Evolutionary conservation across 345 rosid species (phyloP).

Genomic region (Brassica cretica): DNA sequence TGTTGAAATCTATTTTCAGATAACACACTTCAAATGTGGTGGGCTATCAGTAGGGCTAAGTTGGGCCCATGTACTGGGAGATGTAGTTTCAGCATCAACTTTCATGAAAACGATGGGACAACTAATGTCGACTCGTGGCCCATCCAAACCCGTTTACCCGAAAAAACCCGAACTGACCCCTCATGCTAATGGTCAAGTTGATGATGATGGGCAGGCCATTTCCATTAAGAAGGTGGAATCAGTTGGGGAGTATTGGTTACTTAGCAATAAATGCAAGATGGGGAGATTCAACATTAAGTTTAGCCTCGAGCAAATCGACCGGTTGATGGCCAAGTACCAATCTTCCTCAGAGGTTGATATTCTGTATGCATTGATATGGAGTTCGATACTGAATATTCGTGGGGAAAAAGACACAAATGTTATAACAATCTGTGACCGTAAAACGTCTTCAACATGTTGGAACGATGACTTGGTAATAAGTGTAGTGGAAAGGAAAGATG

Average conservation of each 20-base stretch:
- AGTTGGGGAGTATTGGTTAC: constrained; percentile 57
- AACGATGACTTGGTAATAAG: constrained; percentile 46
- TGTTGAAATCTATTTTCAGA: constrained; percentile 39
- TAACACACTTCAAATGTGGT: constrained; percentile 70
- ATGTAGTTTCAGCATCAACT: constrained; percentile 51
- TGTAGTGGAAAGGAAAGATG: constrained; percentile 33
- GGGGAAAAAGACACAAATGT: constrained; percentile 35
- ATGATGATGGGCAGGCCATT: not conserved
- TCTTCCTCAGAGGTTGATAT: constrained; percentile 36
- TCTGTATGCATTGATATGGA: constrained; percentile 63
- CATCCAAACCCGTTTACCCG: constrained; percentile 27
- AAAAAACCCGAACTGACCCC: not conserved
- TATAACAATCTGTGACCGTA: constrained; percentile 46
- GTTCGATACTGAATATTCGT: constrained; percentile 45
- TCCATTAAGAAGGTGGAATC: constrained; percentile 51
- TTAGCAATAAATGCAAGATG: constrained; percentile 38
- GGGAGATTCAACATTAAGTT: constrained; percentile 39
- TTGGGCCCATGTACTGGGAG: constrained; percentile 89
- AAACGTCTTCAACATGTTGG: constrained; percentile 15
- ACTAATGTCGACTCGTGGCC: constrained; percentile 35
- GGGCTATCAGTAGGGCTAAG: constrained; percentile 64
- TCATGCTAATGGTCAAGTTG: not conserved
- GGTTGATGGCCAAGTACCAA: constrained; percentile 28
- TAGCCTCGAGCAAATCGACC: constrained; percentile 40
- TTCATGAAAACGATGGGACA: constrained; percentile 58